A percentile compares a stretch with the other conserved stretches of the same genome.
Evolutionary conservation across 2,329 filamentous ascomycete genomes (phyloP).

Genomic region (Talaromyces sp.): DNA sequence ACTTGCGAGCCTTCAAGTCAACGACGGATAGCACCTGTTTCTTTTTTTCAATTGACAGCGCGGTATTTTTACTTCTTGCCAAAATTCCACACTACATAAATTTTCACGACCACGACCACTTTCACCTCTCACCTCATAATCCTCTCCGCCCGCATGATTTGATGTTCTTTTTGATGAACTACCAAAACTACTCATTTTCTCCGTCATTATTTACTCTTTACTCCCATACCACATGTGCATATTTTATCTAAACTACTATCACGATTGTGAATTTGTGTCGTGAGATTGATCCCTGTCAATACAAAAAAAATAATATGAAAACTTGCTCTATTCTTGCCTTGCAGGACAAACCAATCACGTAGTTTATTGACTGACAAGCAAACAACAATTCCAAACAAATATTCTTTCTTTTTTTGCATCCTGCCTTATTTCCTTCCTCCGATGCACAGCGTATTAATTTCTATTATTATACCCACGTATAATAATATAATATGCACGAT

Average conservation of each 20-base stretch:
- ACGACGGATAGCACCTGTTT: neutral
- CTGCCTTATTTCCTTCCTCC: neutral
- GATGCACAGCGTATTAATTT: neutral
- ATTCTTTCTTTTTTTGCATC: neutral
- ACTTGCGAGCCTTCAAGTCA: slow-evolving; percentile 20
- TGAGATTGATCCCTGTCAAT: neutral
- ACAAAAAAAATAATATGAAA: neutral
- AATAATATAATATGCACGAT: neutral
- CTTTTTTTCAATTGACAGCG: neutral
- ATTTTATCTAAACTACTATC: neutral
- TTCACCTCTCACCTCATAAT: too few relatives aligned
- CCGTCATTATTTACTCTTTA: neutral
- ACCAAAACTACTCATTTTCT: neutral
- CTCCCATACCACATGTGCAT: neutral
- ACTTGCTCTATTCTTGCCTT: neutral
- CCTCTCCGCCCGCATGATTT: neutral
- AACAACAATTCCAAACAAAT: neutral
- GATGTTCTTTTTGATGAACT: neutral
- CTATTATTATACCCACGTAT: neutral
- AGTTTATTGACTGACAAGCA: neutral
- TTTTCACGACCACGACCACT: neutral
- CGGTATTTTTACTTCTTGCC: neutral
- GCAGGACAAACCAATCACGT: neutral
- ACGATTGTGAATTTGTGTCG: neutral
- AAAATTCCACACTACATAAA: neutral